Evolutionary conservation across 768 basidiomycete genomes (phyloP).

Genomic region (Nevesoporus exiguus): DNA sequence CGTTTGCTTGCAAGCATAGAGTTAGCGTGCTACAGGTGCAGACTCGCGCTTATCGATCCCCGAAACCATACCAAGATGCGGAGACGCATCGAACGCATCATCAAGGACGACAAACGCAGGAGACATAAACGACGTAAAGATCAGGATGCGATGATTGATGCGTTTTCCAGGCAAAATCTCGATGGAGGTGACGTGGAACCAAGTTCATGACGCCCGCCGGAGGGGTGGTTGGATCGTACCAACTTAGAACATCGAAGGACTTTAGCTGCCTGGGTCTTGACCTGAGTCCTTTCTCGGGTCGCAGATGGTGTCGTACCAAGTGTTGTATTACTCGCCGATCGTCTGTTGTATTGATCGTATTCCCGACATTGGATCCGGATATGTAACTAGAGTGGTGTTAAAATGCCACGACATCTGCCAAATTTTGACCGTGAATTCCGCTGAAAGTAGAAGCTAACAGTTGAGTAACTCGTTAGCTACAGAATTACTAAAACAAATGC

Average conservation of each 20-base stretch:
- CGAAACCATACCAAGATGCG: conserved; percentile 59
- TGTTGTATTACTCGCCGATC: conserved; percentile 25
- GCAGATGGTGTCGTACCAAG: conserved; percentile 10
- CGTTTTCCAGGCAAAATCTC: conserved; percentile 58
- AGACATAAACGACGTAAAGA: conserved; percentile 81
- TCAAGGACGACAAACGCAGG: conserved; percentile 79
- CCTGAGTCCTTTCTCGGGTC: conserved; percentile 1
- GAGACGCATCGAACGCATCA: conserved; percentile 72
- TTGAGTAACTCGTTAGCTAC: neutral
- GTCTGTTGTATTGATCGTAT: conserved; percentile 18
- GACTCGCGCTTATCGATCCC: conserved; percentile 65
- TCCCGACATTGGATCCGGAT: conserved; percentile 5
- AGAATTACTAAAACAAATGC: neutral
- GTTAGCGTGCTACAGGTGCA: conserved; percentile 77
- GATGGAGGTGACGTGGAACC: conserved; percentile 27
- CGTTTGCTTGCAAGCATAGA: conserved; percentile 81
- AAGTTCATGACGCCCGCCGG: conserved; percentile 20
- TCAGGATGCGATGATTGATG: conserved; percentile 78
- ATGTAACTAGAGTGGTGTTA: conserved; percentile 8
- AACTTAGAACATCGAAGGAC: conserved; percentile 14
- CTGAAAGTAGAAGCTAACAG: neutral
- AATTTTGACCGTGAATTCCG: neutral
- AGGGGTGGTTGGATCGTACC: conserved; percentile 8
- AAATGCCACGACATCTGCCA: conserved; percentile 2
- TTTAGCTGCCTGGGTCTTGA: conserved; percentile 8